Base-by-base conservation (phyloP, 345 rosid genomes). In the Citrus reticulata region DNA sequence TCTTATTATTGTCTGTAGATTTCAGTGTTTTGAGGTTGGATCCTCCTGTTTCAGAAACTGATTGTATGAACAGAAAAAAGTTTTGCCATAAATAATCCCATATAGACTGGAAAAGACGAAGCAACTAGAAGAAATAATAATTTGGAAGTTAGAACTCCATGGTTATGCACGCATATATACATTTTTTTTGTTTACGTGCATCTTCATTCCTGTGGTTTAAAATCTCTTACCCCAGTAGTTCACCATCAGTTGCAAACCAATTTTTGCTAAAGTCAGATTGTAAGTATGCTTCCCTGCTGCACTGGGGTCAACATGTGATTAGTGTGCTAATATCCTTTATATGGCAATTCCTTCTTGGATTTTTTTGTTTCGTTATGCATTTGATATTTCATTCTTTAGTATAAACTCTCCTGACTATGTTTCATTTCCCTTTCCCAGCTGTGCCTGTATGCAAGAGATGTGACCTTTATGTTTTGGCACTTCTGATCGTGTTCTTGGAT, bases 391-490 rank as follows among this genome's bases (percentile, higher is more conserved):
- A 4, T 42, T 75, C 39, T 20, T 30, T 37, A 42, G 29, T 25
- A 62, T 42, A 20, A 17, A 9, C 32, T 60, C 39, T 27, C 13
- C 20, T 58, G 34, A 34, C 62, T 55, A 11, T 27, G 39, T 39
- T 59, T 4, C 4, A 8, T 66, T 54, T 51, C 7, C 35, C 62
- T 62, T 64, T 55, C 9, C 17, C 27, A 24, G 22, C 81, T 74
- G 81, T 62, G 67, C 58, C 72, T 22, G 72, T n/a, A 9, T 62
- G 81, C 35, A 63, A 55, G 79, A 61, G 20, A 30, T 16, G 67
- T 37, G 17, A 62, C 13, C 35, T 39, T n/a, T 13, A 25, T 34
- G 64, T 61, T 37, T 69, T 73, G 63, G 72, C 39, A 65, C 58
- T 54, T 54, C 20, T 9, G 58, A 24, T 24, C 5, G 27, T 29